These are phyloP conservation scores for Penicillium canariense DNA, from an alignment of 495 filamentous ascomycete species.

Conservation along the genomic window DNA sequence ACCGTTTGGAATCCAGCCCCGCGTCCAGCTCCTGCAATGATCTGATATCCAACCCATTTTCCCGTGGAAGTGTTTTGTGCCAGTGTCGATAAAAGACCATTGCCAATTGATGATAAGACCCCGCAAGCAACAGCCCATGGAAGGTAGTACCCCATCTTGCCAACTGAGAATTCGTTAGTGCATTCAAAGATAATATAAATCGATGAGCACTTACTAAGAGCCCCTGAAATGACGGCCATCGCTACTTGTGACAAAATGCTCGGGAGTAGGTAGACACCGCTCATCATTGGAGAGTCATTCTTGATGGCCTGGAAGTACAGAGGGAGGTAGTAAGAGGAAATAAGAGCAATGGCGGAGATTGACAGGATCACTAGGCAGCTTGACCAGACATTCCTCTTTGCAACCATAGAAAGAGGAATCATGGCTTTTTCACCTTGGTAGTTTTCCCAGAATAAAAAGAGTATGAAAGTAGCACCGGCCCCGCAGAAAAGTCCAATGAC, in stretches of 20 bases:
- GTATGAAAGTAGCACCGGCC: constrained; percentile 34
- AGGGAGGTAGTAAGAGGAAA: constrained; percentile 33
- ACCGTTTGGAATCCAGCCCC: constrained; percentile 49
- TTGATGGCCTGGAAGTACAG: constrained; percentile 43
- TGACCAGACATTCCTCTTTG: constrained; percentile 31
- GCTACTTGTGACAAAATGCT: constrained; percentile 51
- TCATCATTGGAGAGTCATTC: constrained; percentile 28
- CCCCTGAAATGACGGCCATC: constrained; percentile 45
- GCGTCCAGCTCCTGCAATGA: constrained; percentile 51
- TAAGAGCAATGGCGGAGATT: constrained; percentile 24
- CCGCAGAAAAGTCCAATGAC: constrained; percentile 55
- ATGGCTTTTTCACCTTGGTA: constrained; percentile 50
- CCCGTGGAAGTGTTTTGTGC: constrained; percentile 38
- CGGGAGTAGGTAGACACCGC: constrained; percentile 41
- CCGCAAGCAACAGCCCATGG: constrained; percentile 39
- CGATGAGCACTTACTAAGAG: constrained; percentile 26
- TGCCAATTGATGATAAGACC: constrained; percentile 34
- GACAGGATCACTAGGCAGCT: constrained; percentile 26
- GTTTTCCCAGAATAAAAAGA: constrained; percentile 49
- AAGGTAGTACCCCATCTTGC: constrained; percentile 49
- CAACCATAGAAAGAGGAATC: constrained; percentile 43
- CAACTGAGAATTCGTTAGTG: constrained; percentile 25
- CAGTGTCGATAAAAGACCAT: constrained; percentile 51
- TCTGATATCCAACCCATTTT: constrained; percentile 57
- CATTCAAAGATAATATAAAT: neutral